Conservation (phyloP, 495 filamentous ascomycete genomes). For the Geopyxis carbonaria region DNA sequence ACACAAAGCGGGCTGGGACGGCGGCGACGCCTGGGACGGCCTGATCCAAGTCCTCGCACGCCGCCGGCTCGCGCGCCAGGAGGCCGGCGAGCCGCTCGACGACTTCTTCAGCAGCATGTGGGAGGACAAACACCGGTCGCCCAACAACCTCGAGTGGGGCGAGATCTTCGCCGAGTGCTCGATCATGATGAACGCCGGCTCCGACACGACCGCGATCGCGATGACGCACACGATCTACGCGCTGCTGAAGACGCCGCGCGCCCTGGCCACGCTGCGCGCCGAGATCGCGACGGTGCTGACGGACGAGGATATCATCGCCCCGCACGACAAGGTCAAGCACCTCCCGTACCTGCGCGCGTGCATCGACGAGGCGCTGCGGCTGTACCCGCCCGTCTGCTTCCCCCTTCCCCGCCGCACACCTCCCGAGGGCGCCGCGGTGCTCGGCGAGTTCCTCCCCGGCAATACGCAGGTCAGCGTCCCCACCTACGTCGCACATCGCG, state of each 20-base stretch:
- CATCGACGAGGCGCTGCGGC: slow-evolving; percentile 76
- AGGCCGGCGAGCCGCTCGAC: slow-evolving; percentile 44
- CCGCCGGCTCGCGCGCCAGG: slow-evolving; percentile 59
- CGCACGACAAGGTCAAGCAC: slow-evolving; percentile 52
- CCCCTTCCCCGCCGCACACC: slow-evolving; percentile 73
- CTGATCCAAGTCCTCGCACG: slow-evolving; percentile 50
- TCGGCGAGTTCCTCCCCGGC: slow-evolving; percentile 28
- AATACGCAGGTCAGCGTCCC: slow-evolving; percentile 46
- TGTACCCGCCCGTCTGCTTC: slow-evolving; percentile 75
- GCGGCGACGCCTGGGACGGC: slow-evolving; percentile 48
- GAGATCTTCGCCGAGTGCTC: slow-evolving; percentile 78
- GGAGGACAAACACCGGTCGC: slow-evolving; percentile 68
- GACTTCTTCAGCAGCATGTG: slow-evolving; percentile 70
- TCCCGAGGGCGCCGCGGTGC: slow-evolving; percentile 35
- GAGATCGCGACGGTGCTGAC: slow-evolving; percentile 56
- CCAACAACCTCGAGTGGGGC: slow-evolving; percentile 51
- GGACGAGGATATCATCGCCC: slow-evolving; percentile 43
- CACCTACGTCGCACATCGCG: slow-evolving; percentile 74
- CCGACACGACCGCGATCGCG: slow-evolving; percentile 78
- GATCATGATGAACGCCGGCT: slow-evolving; percentile 77
- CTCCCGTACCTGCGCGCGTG: slow-evolving; percentile 64
- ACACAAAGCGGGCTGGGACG: no score
- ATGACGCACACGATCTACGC: slow-evolving; percentile 71
- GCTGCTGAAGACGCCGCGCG: slow-evolving; percentile 48
- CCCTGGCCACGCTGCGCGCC: slow-evolving; percentile 50